Evolutionary conservation across 441 rosid genomes (phyloP).

Genomic region (Bocquillonia castaneifolia): DNA sequence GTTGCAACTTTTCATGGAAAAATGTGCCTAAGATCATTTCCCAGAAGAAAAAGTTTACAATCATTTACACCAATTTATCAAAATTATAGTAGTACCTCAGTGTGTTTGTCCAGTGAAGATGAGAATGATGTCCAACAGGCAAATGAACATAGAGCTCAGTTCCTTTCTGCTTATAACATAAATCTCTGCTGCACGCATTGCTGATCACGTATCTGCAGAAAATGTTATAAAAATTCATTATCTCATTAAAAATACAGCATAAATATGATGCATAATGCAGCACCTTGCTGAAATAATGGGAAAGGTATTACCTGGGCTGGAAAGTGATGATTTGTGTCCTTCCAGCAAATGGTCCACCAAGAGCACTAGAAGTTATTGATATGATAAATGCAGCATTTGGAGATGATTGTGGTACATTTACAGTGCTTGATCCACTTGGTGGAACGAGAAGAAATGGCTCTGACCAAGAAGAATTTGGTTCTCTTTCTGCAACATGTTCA

Average conservation of each 20-base stretch:
- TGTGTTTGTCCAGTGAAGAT: slow-evolving; percentile 84
- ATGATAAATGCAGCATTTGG: slow-evolving; percentile 68
- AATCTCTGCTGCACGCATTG: slow-evolving; percentile 80
- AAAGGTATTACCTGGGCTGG: slow-evolving; percentile 71
- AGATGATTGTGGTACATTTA: slow-evolving; percentile 63
- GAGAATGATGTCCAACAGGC: slow-evolving; percentile 74
- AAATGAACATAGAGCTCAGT: slow-evolving; percentile 60
- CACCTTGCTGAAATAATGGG: slow-evolving; percentile 6
- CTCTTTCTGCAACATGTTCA: slow-evolving; percentile 39
- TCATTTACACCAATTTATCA: neutral
- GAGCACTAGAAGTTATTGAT: slow-evolving; percentile 65
- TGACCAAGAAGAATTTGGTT: slow-evolving; percentile 59
- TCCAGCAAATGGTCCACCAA: slow-evolving; percentile 70
- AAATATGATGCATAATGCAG: neutral
- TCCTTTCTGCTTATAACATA: slow-evolving; percentile 88
- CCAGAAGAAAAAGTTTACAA: too few relatives aligned
- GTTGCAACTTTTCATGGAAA: neutral
- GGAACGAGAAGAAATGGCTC: slow-evolving; percentile 74
- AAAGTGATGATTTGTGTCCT: slow-evolving; percentile 77
- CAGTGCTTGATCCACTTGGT: slow-evolving; percentile 75
- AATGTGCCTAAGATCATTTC: neutral
- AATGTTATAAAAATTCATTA: slow-evolving; percentile 14
- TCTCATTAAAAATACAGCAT: neutral
- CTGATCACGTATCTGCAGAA: slow-evolving; percentile 74
- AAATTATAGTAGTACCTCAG: slow-evolving; percentile 43